phyloP scores from a whole-genome alignment of 225 moss, liverwort and hornwort species.

The Bryoerythrophyllum caledonicum region DNA sequence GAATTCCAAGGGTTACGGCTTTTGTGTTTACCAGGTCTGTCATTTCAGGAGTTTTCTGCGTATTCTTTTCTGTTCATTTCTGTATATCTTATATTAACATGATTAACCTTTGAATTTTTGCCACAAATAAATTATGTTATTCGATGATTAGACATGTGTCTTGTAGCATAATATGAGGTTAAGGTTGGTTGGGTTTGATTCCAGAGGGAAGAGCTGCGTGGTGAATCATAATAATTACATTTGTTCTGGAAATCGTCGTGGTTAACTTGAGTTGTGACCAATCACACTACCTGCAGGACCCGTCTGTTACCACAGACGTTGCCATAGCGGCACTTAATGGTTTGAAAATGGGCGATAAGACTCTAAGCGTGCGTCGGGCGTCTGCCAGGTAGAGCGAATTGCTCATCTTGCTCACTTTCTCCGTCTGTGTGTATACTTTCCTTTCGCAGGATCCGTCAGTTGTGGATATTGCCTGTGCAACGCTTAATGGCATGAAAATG shows the following conservation, averaged over 20 bases:
- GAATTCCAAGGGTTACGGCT: slow-evolving; percentile 97
- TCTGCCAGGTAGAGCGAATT: slow-evolving; percentile 95
- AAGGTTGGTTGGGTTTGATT: slow-evolving; percentile 4
- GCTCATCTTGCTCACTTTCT: slow-evolving; percentile 72
- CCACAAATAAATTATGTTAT: background rate
- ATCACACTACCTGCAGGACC: slow-evolving; percentile 78
- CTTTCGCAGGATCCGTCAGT: slow-evolving; percentile 99
- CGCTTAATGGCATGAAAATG: slow-evolving; percentile 99
- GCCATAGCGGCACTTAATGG: slow-evolving; percentile 99
- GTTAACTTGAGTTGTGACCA: slow-evolving; percentile 60
- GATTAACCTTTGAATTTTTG: background rate
- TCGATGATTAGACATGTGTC: background rate
- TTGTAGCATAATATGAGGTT: background rate
- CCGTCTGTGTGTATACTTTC: slow-evolving; percentile 71
- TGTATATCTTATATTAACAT: background rate
- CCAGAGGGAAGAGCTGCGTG: background rate
- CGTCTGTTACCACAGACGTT: slow-evolving; percentile 95
- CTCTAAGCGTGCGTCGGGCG: slow-evolving; percentile 98
- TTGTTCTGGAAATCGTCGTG: slow-evolving; percentile 33
- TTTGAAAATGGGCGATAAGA: slow-evolving; percentile 99
- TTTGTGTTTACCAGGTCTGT: slow-evolving; percentile 94
- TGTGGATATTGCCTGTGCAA: slow-evolving; percentile 99
- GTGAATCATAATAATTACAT: background rate
- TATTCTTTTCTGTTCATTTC: background rate
- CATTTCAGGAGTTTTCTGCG: background rate